These are phyloP conservation scores for Ganoderma boninense DNA, from an alignment of 1,284 basidiomycete species.

Conservation along the genomic window DNA sequence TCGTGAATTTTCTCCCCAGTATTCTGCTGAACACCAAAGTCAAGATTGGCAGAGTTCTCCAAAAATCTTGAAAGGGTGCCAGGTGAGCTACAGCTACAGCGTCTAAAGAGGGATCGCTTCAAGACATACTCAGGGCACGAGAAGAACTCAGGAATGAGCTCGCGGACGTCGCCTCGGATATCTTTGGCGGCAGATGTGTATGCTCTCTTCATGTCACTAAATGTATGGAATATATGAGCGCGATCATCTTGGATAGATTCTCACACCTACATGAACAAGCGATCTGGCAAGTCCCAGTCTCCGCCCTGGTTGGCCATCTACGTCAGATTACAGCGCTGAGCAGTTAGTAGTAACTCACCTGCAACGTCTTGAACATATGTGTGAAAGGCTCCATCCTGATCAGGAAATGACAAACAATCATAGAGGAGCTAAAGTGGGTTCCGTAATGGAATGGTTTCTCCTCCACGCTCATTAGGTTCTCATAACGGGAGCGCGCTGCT, in stretches of 20 bases:
- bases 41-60: constrained; percentile 76
- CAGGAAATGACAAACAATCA: constrained; percentile 96
- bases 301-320: constrained; percentile 64
- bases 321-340: neutral
- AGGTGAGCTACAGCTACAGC: neutral
- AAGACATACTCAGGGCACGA: constrained; percentile 72
- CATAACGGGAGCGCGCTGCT: constrained; percentile 80
- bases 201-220: constrained; percentile 77
- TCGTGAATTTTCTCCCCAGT: constrained; percentile 87
- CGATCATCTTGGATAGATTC: too few species aligned
- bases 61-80: constrained; percentile 59
- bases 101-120: neutral
- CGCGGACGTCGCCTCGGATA: constrained; percentile 92
- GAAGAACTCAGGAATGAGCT: constrained; percentile 95
- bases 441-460: constrained; percentile 94
- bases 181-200: constrained; percentile 90
- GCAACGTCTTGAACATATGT: constrained; percentile 90
- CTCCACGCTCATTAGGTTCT: constrained; percentile 80
- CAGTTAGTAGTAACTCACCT: constrained; percentile 48
- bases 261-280: constrained; percentile 77
- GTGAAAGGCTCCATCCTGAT: constrained; percentile 93
- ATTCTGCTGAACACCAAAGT: constrained; percentile 87
- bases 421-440: constrained; percentile 96
- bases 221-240: constrained; percentile 8
- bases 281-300: constrained; percentile 96